Base-by-base conservation (phyloP, 2,329 filamentous ascomycete species). In the Trichophyton simii region DNA sequence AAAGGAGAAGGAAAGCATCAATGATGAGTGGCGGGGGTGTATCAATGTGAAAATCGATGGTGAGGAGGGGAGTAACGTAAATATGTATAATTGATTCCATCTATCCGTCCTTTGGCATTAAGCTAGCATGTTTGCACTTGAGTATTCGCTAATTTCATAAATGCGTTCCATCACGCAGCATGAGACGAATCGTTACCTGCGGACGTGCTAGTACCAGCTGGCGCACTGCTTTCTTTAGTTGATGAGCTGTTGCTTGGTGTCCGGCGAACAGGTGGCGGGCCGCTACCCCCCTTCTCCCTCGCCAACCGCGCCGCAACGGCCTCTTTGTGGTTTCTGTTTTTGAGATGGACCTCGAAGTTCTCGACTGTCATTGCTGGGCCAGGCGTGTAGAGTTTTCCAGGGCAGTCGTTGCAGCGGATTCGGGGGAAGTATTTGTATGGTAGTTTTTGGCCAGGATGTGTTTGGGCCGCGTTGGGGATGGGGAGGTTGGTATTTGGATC, bases 281-380 rank as follows among this genome's bases (percentile, higher is more conserved):
- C 18, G 3, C 15, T 18, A 18, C 20, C 20, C 15, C 48, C 48
- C n/a, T 20, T 52, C 8, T 52, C 48, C 15, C 48, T 22, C 20
- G 18, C 48, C 3, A 52, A 15, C 3, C 54, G 54, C 18, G 31
- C 36, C 9, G 54, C 82, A 8, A 91, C 88, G 67, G 82, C 83
- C 66, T 89, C 84, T 68, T 86, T 83, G 73, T 99, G 94, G 59
- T 82, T 79, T 50, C 88, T 83, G 73, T 96, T 96, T 73, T 87
- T 89, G 57, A 97, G 79, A 76, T 99, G 94, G 0, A 95, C 85
- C 75, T 96, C 89, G 65, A 99, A 99, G 70, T 96, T 95, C 54
- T 86, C 86, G 3, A 92, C 88, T 1, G 90, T 91, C 72, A 83
- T 87, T 25, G 87, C 89, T 0, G 91, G 90, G 0, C 91, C 89